These are phyloP conservation scores for Diaporthe sp. DNA, from an alignment of 2,329 filamentous ascomycete species.

Conservation along the genomic window DNA sequence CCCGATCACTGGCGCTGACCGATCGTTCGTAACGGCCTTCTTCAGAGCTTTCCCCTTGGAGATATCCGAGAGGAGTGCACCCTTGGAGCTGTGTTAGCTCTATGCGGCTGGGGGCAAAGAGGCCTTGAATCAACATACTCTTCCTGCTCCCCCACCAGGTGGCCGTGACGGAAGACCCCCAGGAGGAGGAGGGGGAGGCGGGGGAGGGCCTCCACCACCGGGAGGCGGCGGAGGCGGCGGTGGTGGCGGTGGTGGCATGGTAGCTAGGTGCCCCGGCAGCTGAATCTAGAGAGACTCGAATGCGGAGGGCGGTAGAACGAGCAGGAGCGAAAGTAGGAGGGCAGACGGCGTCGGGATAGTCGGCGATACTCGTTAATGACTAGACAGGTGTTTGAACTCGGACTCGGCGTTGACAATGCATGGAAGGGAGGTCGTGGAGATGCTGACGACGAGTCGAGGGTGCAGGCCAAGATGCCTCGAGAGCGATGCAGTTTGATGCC, in stretches of 20 bases:
- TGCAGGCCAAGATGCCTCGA: neutral
- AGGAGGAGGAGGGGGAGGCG: constrained; percentile 74
- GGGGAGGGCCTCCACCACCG: constrained; percentile 71
- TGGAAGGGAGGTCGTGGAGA: neutral
- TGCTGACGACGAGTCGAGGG: constrained; percentile 11
- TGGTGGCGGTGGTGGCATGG: constrained; percentile 72
- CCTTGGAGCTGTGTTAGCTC: constrained; percentile 64
- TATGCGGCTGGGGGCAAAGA: neutral
- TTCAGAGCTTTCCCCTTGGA: constrained; percentile 83
- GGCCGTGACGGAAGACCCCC: constrained; percentile 68
- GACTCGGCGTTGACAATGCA: neutral
- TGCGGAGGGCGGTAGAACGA: neutral
- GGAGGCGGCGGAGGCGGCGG: constrained; percentile 75
- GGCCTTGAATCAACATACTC: constrained; percentile 66
- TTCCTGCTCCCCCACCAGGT: constrained; percentile 65
- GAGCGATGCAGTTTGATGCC: constrained; percentile 19
- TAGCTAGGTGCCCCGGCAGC: neutral
- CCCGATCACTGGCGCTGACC: constrained; percentile 82
- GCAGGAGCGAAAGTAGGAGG: neutral
- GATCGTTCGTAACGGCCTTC: constrained; percentile 92
- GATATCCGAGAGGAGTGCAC: constrained; percentile 90
- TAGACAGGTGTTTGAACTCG: constrained; percentile 9
- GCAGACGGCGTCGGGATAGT: neutral
- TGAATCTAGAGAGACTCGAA: neutral
- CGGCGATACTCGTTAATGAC: constrained; percentile 17